Evolutionary conservation across 306 rosid genomes (phyloP).

Genomic region (Trichosanthes truncata): DNA sequence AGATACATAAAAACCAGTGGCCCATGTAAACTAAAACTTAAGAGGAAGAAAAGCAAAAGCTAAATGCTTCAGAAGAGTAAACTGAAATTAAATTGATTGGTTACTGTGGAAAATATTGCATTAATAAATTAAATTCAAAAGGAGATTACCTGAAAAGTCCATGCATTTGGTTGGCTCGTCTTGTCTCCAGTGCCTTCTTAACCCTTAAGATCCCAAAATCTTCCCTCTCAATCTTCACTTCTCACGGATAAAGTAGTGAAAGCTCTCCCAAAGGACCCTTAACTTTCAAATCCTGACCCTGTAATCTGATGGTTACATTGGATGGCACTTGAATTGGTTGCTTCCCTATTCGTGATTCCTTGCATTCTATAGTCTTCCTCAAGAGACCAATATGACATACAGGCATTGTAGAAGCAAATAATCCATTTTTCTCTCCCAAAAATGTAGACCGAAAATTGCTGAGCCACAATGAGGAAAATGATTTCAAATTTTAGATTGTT

Average conservation of each 20-base stretch:
- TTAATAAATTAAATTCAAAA: background rate
- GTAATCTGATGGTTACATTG: slow-evolving; percentile 59
- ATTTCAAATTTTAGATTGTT: slow-evolving; percentile 8
- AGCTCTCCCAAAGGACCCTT: slow-evolving; percentile 95
- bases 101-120: background rate
- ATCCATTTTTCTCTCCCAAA: slow-evolving; percentile 50
- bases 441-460: slow-evolving; percentile 63
- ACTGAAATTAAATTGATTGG: background rate
- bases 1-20: background rate
- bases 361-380: slow-evolving; percentile 57
- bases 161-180: slow-evolving; percentile 91
- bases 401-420: slow-evolving; percentile 28
- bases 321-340: slow-evolving; percentile 70
- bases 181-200: slow-evolving; percentile 59
- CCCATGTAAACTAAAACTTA: background rate
- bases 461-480: slow-evolving; percentile 27
- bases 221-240: slow-evolving; percentile 49
- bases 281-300: slow-evolving; percentile 63
- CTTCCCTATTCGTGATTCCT: slow-evolving; percentile 94
- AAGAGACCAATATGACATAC: slow-evolving; percentile 27
- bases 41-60: no score
- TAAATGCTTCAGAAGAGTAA: background rate
- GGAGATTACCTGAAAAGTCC: slow-evolving; percentile 79
- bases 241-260: slow-evolving; percentile 64
- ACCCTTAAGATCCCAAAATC: slow-evolving; percentile 55